Evolutionary conservation across 345 rosid genomes (phyloP), one percentile per base, ranked within the genome.

Genomic region (Microcos paniculata): DNA sequence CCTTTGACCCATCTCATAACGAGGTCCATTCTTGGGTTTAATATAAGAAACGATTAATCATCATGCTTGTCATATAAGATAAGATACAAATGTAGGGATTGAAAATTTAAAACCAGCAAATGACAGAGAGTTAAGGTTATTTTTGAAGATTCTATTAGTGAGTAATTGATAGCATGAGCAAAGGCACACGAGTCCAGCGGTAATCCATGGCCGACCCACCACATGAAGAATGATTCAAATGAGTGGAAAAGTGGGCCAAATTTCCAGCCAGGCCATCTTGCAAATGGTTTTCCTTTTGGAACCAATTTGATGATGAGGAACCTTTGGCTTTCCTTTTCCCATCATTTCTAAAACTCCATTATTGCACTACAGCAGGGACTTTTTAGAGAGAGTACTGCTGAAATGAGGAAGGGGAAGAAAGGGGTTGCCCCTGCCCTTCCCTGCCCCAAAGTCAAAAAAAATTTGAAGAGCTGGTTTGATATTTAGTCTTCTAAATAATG

Each of bases 181-280:
- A 62, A 26, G 45, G 61, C 77, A 78, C 77, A 66, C n/a, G 68
- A 72, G 70, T 33, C 38, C 77, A 63, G 28, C 48, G n/a, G 46
- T 7, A 35, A 35, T 35, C 40, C 6, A 35, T 35, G 24, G 59
- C 12, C 33, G 35, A 56, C 58, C 38, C 53, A 74, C 64, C 75
- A 72, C 49, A 77, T 59, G 71, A 67, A 53, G 31, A 24, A 71
- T 62, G 72, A 71, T 79, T 71, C 8, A 19, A 30, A n/a, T 46
- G 43, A 49, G 31, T 24, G 61, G 61, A 3, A 56, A 38, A 48
- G 86, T 80, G 88, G 88, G 64, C 78, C 88, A 78, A 71, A 73
- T 18, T 69, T 81, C 74, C 82, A 82, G 82, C 82, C 30, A 76
- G 31, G 62, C 78, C 77, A 78, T 70, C 69, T 77, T 57, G 40